Evolutionary conservation across 1,284 basidiomycete genomes (phyloP).

Genomic region (Puccinia horiana): DNA sequence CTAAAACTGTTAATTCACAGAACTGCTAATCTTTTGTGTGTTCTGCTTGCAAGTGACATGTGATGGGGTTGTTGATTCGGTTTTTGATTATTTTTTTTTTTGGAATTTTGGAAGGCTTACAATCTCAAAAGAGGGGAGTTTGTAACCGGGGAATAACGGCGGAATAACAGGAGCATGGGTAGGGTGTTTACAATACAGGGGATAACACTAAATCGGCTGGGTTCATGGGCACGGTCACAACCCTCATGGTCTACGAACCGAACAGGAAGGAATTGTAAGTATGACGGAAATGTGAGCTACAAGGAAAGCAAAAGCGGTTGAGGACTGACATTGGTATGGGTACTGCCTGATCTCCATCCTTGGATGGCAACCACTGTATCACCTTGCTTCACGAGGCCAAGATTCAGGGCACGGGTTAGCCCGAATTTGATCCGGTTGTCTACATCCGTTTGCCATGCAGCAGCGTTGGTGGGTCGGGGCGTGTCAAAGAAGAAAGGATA

Average conservation of each 20-base stretch:
- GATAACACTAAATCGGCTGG: slow-evolving; percentile 34
- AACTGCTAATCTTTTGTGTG: neutral
- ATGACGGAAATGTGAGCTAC: neutral
- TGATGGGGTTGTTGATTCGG: neutral
- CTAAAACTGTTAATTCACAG: neutral
- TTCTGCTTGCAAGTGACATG: neutral
- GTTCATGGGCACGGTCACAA: slow-evolving; percentile 42
- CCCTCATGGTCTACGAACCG: slow-evolving; percentile 36
- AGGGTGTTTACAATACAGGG: slow-evolving; percentile 40
- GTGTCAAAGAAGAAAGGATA: slow-evolving; percentile 97
- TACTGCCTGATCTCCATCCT: slow-evolving; percentile 97
- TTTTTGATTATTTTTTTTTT: neutral
- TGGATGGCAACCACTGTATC: slow-evolving; percentile 92
- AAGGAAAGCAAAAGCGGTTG: neutral
- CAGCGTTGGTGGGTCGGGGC: slow-evolving; percentile 77
- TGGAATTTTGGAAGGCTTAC: neutral
- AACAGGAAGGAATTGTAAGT: neutral
- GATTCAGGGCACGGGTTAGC: slow-evolving; percentile 77
- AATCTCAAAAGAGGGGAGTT: neutral
- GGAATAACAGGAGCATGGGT: neutral
- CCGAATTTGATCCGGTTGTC: slow-evolving; percentile 89
- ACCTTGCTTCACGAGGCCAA: slow-evolving; percentile 87
- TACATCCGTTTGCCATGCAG: slow-evolving; percentile 98
- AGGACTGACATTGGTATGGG: slow-evolving; percentile 67
- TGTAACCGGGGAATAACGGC: neutral